Base-by-base conservation (phyloP, 1,284 basidiomycete species). In the Cryptococcus sp. region DNA sequence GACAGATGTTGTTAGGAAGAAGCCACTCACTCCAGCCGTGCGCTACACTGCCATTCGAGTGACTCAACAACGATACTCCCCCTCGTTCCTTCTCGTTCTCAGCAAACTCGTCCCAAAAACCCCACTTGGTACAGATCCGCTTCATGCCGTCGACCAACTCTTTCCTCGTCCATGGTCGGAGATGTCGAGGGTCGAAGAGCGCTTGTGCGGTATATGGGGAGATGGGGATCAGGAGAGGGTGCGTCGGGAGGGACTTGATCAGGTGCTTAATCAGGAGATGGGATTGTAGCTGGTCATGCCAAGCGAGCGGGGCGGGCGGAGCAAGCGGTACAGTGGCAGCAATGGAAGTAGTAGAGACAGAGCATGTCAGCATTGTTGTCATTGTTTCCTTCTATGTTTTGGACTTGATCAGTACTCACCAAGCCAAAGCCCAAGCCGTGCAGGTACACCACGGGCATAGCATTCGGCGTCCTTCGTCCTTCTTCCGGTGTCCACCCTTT, bases 361-460 rank as follows among this genome's bases (percentile, higher is more conserved):
- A 47, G 25, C 19, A 42, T 50, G 40, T 17, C 39, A 20, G n/a
- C 27, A 31, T 31, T 10, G 27, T 5, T 31, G 10, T 31, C 10
- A 5, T 10, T 31, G 27, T 4, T 5, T 10, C 27, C 4, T 10
- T 10, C 4, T 31, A 31, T 31, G 10, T 4, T 31, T 10, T 31
- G 27, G 41, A 44, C 20, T 44, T 27, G 20, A 20, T 20, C 17
- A 11, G 5, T 13, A 48, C 62, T 56, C 46, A 64, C 76, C 13
- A 91, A 72, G 1, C 91, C 91, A 45, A 93, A 82, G 13, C 93
- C 92, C 0, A 96, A 84, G 2, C 93, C 93, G 69, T 95, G 92
- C 47, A 93, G 75, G 72, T 93, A 91, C 11, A 95, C 83, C 42
- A 94, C 79, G 0, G 93, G 93, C 53, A 85, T 83, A 42, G 82